A percentile compares a stretch with the other conserved stretches of the same genome.
phyloP scores from a whole-genome alignment of 2,329 filamentous ascomycete genomes.

The Trichoderma gracile region DNA sequence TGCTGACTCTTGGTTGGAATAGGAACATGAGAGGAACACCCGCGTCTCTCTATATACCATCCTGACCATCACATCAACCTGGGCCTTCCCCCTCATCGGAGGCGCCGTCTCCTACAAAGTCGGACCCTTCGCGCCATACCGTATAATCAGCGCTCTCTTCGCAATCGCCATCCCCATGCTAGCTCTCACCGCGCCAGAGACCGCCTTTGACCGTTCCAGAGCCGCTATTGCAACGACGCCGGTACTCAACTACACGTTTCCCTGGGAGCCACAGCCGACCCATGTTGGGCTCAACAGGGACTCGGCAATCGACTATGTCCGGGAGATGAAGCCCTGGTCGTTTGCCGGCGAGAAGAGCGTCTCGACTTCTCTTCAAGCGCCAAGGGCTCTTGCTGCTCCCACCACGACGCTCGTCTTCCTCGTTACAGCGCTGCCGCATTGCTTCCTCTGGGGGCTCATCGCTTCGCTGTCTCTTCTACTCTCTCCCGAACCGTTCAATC shows the following conservation, averaged over 20 bases:
- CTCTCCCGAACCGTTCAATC: slow-evolving; percentile 45
- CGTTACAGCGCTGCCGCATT: slow-evolving; percentile 48
- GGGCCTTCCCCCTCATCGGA: slow-evolving; percentile 56
- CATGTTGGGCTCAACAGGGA: slow-evolving; percentile 37
- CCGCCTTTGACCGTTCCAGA: slow-evolving; percentile 49
- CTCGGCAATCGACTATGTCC: slow-evolving; percentile 41
- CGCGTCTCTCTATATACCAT: slow-evolving; percentile 50
- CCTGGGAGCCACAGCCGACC: slow-evolving; percentile 32
- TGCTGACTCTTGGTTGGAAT: neutral
- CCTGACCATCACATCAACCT: slow-evolving; percentile 49
- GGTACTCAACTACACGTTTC: slow-evolving; percentile 23
- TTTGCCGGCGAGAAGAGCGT: slow-evolving; percentile 39
- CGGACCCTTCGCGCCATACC: slow-evolving; percentile 51
- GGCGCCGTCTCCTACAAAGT: slow-evolving; percentile 48
- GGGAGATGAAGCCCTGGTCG: slow-evolving; percentile 42
- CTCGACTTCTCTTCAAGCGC: slow-evolving; percentile 45
- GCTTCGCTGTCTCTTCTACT: slow-evolving; percentile 51
- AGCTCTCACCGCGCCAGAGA: slow-evolving; percentile 53
- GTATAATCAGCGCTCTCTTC: slow-evolving; percentile 53
- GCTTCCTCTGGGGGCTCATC: slow-evolving; percentile 50
- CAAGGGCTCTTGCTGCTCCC: slow-evolving; percentile 52
- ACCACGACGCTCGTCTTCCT: slow-evolving; percentile 50
- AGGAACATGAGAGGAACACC: slow-evolving; percentile 54
- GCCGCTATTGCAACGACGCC: slow-evolving; percentile 28
- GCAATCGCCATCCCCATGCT: slow-evolving; percentile 50